Evolutionary conservation across 148 eudicot genomes (phyloP).

Genomic region (Chenopodium suecicum): DNA sequence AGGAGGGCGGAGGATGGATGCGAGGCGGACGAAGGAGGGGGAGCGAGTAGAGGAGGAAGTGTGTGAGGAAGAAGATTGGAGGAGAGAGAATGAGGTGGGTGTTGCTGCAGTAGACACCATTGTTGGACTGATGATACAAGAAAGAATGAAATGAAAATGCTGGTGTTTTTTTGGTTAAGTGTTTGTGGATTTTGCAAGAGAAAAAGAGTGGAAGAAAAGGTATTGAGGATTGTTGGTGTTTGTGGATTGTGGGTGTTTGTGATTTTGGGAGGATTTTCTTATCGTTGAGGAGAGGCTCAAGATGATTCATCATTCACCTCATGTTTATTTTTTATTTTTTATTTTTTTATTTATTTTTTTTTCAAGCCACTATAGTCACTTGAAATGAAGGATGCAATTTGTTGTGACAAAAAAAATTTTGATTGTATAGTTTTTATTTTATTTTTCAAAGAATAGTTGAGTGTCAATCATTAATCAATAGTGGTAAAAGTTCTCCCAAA

Average conservation of each 20-base stretch:
- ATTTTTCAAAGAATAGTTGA: no score
- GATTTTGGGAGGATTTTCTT: slow-evolving; percentile 33
- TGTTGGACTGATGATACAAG: background rate
- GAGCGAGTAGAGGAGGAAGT: slow-evolving; percentile 43
- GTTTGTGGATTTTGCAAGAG: background rate
- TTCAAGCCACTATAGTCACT: slow-evolving; percentile 15
- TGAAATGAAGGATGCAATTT: background rate
- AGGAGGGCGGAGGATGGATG: slow-evolving; percentile 46
- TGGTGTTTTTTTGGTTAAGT: slow-evolving; percentile 6
- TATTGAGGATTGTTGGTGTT: slow-evolving; percentile 1
- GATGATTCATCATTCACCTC: slow-evolving; percentile 17
- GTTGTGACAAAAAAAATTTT: background rate
- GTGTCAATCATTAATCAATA: no score
- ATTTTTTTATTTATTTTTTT: background rate
- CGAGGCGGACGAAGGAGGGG: slow-evolving; percentile 34
- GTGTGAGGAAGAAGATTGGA: slow-evolving; percentile 42
- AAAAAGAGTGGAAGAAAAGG: background rate
- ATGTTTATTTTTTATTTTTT: background rate
- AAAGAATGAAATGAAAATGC: background rate
- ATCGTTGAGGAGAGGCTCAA: slow-evolving; percentile 59
- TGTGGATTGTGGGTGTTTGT: background rate
- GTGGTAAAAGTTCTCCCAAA: no score
- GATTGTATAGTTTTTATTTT: no score
- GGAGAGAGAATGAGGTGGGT: slow-evolving; percentile 52
- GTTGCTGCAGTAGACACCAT: slow-evolving; percentile 80